phyloP scores from a whole-genome alignment of 2,329 filamentous ascomycete species.

The Talaromyces sp. region DNA sequence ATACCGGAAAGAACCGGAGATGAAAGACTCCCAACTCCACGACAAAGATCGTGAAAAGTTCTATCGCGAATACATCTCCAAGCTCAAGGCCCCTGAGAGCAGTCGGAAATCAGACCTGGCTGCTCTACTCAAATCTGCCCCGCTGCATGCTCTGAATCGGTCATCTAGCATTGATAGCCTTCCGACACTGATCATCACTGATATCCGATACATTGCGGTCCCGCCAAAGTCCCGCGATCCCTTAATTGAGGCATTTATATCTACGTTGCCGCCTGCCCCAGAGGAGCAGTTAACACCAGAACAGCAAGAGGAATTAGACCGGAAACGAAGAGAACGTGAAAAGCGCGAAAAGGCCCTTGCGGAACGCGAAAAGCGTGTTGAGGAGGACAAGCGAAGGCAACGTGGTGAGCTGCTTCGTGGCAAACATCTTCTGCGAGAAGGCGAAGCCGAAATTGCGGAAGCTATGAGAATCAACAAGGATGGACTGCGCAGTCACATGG shows the following conservation, averaged over 20 bases:
- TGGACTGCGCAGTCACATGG: constrained; percentile 46
- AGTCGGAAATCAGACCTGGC: constrained; percentile 51
- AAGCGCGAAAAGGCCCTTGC: constrained; percentile 48
- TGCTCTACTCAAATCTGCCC: constrained; percentile 46
- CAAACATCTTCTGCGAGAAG: constrained; percentile 46
- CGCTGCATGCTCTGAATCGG: constrained; percentile 43
- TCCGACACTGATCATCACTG: constrained; percentile 45
- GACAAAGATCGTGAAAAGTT: constrained; percentile 54
- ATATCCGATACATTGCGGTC: constrained; percentile 49
- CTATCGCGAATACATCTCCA: constrained; percentile 51
- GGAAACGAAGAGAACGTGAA: constrained; percentile 43
- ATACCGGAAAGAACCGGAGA: constrained; percentile 75
- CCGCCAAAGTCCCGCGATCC: constrained; percentile 42
- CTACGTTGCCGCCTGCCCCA: constrained; percentile 44
- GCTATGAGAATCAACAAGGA: constrained; percentile 48
- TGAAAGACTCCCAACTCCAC: constrained; percentile 56
- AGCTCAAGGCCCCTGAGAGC: constrained; percentile 50
- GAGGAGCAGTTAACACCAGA: constrained; percentile 41
- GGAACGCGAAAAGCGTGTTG: constrained; percentile 47
- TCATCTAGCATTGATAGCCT: constrained; percentile 44
- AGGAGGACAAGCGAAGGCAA: constrained; percentile 47
- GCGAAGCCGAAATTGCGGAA: constrained; percentile 47
- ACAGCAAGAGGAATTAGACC: constrained; percentile 40
- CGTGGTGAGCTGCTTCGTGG: constrained; percentile 43
- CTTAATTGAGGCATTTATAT: constrained; percentile 48